These are phyloP conservation scores for Fusarium nelsonii DNA, from an alignment of 2,329 filamentous ascomycete species.

Conservation along the genomic window DNA sequence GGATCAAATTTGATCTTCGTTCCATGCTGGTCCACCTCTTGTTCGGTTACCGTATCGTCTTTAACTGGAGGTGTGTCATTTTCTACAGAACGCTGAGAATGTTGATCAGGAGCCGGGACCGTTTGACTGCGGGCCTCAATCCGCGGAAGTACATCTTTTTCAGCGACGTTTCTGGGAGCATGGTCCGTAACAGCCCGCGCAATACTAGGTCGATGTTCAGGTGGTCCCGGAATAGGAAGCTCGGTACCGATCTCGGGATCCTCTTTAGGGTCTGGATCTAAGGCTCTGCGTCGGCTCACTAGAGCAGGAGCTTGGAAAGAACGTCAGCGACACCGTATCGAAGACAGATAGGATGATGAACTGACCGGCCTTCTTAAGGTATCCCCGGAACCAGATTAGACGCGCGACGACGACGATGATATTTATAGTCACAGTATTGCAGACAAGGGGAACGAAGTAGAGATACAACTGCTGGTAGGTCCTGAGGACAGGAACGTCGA, in stretches of 20 bases:
- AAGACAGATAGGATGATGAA: neutral
- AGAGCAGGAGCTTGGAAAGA: constrained; percentile 30
- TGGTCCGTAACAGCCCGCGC: constrained; percentile 23
- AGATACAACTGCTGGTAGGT: constrained; percentile 65
- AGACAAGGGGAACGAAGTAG: constrained; percentile 63
- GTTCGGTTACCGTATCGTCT: constrained; percentile 11
- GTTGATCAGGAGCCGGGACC: constrained; percentile 17
- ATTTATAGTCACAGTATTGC: constrained; percentile 64
- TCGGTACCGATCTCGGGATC: constrained; percentile 22
- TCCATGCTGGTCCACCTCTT: constrained; percentile 5
- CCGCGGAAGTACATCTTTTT: constrained; percentile 17
- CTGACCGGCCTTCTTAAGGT: constrained; percentile 56
- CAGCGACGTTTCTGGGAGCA: neutral
- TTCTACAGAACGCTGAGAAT: neutral
- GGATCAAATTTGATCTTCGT: constrained; percentile 49
- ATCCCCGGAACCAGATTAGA: constrained; percentile 62
- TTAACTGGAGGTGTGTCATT: neutral
- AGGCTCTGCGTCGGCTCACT: constrained; percentile 16
- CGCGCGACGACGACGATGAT: constrained; percentile 62
- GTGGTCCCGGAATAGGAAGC: constrained; percentile 1
- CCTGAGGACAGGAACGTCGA: constrained; percentile 62
- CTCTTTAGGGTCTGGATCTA: constrained; percentile 12
- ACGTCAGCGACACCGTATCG: constrained; percentile 5
- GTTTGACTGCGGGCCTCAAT: constrained; percentile 33
- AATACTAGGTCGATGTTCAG: constrained; percentile 11